Evolutionary conservation across 1,284 basidiomycete genomes (phyloP).

Genomic region (Ceratobasidium sp.): DNA sequence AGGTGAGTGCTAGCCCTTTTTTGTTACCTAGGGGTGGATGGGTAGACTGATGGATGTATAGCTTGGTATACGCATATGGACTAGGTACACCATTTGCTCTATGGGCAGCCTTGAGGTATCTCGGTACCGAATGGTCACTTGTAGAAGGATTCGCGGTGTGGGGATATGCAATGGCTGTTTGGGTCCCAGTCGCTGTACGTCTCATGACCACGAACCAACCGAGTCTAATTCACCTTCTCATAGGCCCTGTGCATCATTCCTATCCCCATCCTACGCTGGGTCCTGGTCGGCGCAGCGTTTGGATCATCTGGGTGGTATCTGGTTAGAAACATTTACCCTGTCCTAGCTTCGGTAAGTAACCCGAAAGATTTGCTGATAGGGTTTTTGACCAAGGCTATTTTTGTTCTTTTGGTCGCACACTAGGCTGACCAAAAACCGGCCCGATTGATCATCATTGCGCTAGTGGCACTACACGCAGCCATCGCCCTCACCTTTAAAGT

Average conservation of each 20-base stretch:
- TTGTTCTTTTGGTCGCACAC: background rate
- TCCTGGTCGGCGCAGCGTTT: conserved; percentile 78
- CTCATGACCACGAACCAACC: background rate
- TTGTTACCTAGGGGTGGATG: background rate
- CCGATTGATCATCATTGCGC: conserved; percentile 79
- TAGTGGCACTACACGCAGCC: conserved; percentile 77
- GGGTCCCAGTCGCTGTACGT: conserved; percentile 75
- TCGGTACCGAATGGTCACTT: conserved; percentile 89
- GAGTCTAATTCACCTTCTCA: conserved; percentile 31
- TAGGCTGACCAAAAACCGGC: conserved; percentile 87
- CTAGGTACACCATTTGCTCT: conserved; percentile 82
- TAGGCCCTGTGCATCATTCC: conserved; percentile 88
- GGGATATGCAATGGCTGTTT: conserved; percentile 62
- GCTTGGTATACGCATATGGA: conserved; percentile 86
- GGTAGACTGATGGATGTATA: background rate
- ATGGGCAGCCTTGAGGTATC: conserved; percentile 83
- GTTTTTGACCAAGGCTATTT: background rate
- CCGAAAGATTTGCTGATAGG: too few relatives aligned
- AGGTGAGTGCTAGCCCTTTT: conserved; percentile 54
- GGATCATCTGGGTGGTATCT: conserved; percentile 86
- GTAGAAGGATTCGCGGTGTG: conserved; percentile 71
- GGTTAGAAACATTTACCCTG: conserved; percentile 86
- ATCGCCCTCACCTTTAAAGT: conserved; percentile 87
- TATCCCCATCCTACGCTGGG: conserved; percentile 82
- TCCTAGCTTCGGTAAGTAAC: conserved; percentile 81